Evolutionary conservation across 1,139 yeast species (phyloP).

Genomic region (Pichia sp.): DNA sequence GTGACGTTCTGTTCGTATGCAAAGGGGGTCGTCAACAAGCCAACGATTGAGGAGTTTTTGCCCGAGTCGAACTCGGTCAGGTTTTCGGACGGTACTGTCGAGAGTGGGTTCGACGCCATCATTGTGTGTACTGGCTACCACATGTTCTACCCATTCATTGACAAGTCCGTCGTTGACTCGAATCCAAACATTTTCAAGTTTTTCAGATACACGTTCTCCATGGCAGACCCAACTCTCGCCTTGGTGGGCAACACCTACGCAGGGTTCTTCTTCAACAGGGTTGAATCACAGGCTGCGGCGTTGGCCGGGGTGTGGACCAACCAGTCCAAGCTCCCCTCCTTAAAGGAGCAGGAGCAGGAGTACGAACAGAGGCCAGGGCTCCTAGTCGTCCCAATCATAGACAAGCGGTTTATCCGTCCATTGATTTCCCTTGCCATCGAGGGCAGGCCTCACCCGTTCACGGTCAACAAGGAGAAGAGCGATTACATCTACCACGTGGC

Average conservation of each 20-base stretch:
- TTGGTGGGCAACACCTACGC: slow-evolving; percentile 41
- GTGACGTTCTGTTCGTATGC: slow-evolving; percentile 11
- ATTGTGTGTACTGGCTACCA: slow-evolving; percentile 47
- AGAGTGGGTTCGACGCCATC: slow-evolving; percentile 37
- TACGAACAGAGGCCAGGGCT: background rate
- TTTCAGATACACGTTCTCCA: slow-evolving; percentile 38
- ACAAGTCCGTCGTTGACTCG: slow-evolving; percentile 12
- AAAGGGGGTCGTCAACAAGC: slow-evolving; percentile 19
- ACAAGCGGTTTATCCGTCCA: slow-evolving; percentile 16
- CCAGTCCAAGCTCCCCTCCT: slow-evolving; percentile 23
- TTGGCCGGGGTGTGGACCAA: slow-evolving; percentile 44
- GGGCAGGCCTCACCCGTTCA: slow-evolving; percentile 23
- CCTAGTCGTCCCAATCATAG: too few species aligned
- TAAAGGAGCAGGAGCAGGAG: slow-evolving; percentile 24
- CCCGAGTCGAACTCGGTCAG: slow-evolving; percentile 24
- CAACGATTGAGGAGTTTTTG: slow-evolving; percentile 19
- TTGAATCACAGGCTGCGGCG: slow-evolving; percentile 43
- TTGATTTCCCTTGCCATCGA: slow-evolving; percentile 14
- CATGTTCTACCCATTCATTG: slow-evolving; percentile 38
- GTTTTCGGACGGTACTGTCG: slow-evolving; percentile 36
- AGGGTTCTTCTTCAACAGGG: slow-evolving; percentile 39
- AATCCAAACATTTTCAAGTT: slow-evolving; percentile 30
- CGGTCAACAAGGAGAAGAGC: slow-evolving; percentile 14
- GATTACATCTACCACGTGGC: slow-evolving; percentile 17
- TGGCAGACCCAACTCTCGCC: slow-evolving; percentile 42